Percentiles rank a stretch among this genome's conserved stretches.
phyloP scores from a whole-genome alignment of 495 filamentous ascomycete species.

The Xylaria longipes region DNA sequence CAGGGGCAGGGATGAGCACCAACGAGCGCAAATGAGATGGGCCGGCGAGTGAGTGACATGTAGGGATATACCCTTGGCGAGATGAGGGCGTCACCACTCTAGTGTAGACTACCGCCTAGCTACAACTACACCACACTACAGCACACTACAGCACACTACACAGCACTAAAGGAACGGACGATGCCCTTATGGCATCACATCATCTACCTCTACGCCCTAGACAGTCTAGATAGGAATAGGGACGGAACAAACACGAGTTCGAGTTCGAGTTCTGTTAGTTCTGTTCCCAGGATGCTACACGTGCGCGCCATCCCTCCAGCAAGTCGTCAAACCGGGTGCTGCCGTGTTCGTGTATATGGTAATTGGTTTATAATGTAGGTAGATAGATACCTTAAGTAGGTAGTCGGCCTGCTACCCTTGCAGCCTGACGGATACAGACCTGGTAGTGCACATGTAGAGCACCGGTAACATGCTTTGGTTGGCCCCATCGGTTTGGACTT shows the following conservation, averaged over 20 bases:
- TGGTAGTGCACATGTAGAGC: neutral
- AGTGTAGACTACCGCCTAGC: too few species aligned
- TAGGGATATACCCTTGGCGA: neutral
- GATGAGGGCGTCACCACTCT: neutral
- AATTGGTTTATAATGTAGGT: neutral
- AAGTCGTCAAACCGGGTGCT: neutral
- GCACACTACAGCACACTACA: neutral
- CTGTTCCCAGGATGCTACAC: too few species aligned
- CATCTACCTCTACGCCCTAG: neutral
- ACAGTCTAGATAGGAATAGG: neutral
- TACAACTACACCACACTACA: neutral
- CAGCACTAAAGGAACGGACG: neutral
- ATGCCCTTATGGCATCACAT: neutral
- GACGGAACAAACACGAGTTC: neutral
- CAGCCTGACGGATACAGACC: neutral
- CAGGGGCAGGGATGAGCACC: neutral
- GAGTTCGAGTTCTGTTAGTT: too few species aligned
- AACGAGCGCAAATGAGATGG: constrained; percentile 1
- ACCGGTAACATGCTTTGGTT: neutral
- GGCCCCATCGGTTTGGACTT: constrained; percentile 5
- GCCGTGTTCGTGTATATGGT: neutral
- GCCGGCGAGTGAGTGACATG: neutral
- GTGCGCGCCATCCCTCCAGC: too few species aligned
- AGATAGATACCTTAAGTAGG: too few species aligned
- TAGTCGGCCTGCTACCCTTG: neutral